Percentiles rank a stretch among this genome's conserved stretches.
Evolutionary conservation across 805 yeast species (phyloP).

Genomic region (Pichia gijzeniarum): DNA sequence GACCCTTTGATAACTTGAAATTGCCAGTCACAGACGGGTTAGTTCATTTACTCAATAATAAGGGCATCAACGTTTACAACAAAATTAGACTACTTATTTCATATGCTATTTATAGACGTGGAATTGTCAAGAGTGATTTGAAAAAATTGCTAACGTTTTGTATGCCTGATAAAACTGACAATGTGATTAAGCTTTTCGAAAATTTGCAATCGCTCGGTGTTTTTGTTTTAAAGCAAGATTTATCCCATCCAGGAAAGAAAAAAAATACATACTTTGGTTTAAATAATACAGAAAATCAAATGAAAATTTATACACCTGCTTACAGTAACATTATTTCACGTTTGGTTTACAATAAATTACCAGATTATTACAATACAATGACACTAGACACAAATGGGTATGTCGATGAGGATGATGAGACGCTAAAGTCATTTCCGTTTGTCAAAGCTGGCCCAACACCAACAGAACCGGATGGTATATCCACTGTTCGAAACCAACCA

Average conservation of each 20-base stretch:
- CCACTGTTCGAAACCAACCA: constrained; percentile 23
- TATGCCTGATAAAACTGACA: constrained; percentile 24
- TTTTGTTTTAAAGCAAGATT: constrained; percentile 32
- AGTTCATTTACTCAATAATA: constrained; percentile 44
- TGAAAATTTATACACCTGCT: constrained; percentile 25
- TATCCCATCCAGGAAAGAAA: constrained; percentile 37
- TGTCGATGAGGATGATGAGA: constrained; percentile 27
- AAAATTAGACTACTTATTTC: constrained; percentile 68
- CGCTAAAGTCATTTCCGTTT: constrained; percentile 49
- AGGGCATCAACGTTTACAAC: constrained; percentile 47
- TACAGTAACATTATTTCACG: constrained; percentile 23
- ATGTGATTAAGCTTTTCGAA: constrained; percentile 47
- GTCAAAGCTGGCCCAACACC: constrained; percentile 30
- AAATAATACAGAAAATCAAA: constrained; percentile 19
- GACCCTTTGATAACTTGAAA: constrained; percentile 55
- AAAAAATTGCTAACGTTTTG: constrained; percentile 58
- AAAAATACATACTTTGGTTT: constrained; percentile 51
- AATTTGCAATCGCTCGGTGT: constrained; percentile 44
- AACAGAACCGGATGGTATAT: constrained; percentile 9
- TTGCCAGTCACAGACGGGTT: constrained; percentile 51
- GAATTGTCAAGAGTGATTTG: constrained; percentile 68
- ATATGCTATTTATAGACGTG: constrained; percentile 78
- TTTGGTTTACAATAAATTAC: constrained; percentile 22
- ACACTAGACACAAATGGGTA: constrained; percentile 10
- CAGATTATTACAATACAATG: constrained; percentile 23